Evolutionary conservation across 805 yeast genomes (phyloP), one percentile per base, ranked within the genome.

Genomic region (Candida succiphila): DNA sequence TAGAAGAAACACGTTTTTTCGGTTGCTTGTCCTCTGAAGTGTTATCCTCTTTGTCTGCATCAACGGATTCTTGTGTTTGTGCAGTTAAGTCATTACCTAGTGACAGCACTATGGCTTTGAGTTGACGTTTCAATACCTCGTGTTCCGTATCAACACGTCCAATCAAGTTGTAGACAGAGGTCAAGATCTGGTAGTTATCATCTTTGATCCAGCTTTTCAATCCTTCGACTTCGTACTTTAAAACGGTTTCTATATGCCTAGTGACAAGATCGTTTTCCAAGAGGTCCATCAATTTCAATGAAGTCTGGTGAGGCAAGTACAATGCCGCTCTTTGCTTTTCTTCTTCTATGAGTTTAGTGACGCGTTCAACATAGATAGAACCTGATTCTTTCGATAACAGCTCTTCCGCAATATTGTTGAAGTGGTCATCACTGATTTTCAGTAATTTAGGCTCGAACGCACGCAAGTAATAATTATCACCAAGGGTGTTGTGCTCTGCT

Each of bases 381-480:
- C 88, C 85, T 37, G 70, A 52, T 35, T 55, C 51, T 30, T 49
- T 40, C 24, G 62, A 54, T 29, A 74, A 46, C 24, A 71, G 52
- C 13, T 69, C 71, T 4, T 42, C 49, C 0, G 81, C 63, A 10
- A 71, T 56, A 7, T 49, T 49, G 12, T 58, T 48, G 48, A 79
- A 88, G 50, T 69, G 84, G 1, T 56, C 53, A 36, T 65, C 69
- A 1, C 89, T 72, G 22, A 65, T 65, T 4, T 60, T 49, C 32
- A 84, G 46, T 29, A 84, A 66, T 32, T 51, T 56, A 0, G 85
- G 87, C 44, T 85, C 95, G 51, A 87, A 81, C 28, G 60, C 65
- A 15, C 63, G 67, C 18, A 65, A 59, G 47, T 81, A 86, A 41
- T 75, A 79, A 35, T 71, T 77, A 37, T 78, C 87, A 5, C 71